Base-by-base conservation (phyloP, 1,284 basidiomycete genomes). In the Marasmius sp. region DNA sequence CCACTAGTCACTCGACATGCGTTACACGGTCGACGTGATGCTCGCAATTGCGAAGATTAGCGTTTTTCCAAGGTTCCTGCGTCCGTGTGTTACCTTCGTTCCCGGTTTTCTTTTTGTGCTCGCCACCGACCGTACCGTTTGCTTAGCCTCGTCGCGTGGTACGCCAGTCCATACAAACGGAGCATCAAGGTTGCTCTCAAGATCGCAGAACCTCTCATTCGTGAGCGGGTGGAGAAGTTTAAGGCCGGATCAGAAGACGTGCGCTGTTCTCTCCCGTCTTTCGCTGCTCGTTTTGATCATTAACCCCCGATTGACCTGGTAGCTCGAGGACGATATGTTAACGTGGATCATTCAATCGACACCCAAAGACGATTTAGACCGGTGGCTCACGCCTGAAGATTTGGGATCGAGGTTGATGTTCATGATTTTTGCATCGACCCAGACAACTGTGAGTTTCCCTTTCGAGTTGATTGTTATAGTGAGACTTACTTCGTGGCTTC, bases 121-220 rank as follows among this genome's bases (percentile, higher is more conserved):
- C 37, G 20, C n/a, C 14, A 14, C 18, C 22, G 20, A 27, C 5
- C 27, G 27, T n/a, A 45, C 27, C 43, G 55, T 6, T 58, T 60
- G 36, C 50, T 51, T 52, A 33, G 41, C 9, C 48, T 59, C 50
- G 51, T 62, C 58, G 54, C 20, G 55, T 58, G 52, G 59, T n/a
- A 58, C 51, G 49, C 51, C 27, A 47, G 48, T 63, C 41, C 58
- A 60, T 11, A 51, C 51, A 5, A 54, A 58, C 5, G 51, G 43
- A 34, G 39, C 33, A 18, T 48, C 18, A 59, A 71, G 59, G 64
- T 65, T 22, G 72, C 72, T 10, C 57, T 72, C 37, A 64, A 67
- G 34, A 70, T 73, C 59, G 60, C 83, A 0, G 66, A 65, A 14
- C 79, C 78, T 4, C 64, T 79, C 34, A 75, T 84, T n/a, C 66